These are phyloP conservation scores for Alternaria infectoria DNA, from an alignment of 2,329 filamentous ascomycete genomes.

Conservation along the genomic window DNA sequence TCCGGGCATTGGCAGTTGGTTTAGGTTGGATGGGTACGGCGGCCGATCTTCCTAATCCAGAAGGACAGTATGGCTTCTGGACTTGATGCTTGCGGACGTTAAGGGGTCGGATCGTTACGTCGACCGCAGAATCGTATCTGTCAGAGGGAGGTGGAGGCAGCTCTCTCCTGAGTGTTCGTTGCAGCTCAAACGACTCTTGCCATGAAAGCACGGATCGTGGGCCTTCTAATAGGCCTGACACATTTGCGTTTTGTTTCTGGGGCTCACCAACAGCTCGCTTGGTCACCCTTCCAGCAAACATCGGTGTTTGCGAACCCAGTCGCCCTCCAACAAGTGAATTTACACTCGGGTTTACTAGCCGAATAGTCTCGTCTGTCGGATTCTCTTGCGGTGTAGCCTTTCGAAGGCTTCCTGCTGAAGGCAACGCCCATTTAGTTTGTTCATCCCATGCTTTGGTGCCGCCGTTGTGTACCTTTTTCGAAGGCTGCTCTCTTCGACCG, in stretches of 20 bases:
- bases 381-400: neutral
- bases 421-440: neutral
- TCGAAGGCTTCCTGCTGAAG: constrained; percentile 6
- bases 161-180: constrained; percentile 1
- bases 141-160: neutral
- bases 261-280: neutral
- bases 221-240: neutral
- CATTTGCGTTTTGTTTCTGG: neutral
- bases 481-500: neutral
- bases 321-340: constrained; percentile 5
- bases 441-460: neutral
- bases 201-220: constrained; percentile 7
- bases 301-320: neutral
- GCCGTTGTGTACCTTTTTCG: neutral
- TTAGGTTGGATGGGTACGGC: neutral
- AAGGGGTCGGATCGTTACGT: constrained; percentile 4
- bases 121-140: constrained; percentile 9
- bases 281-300: neutral
- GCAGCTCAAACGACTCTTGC: constrained; percentile 11
- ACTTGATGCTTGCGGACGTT: neutral
- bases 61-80: neutral
- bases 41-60: neutral
- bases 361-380: constrained; percentile 5
- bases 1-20: neutral
- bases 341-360: constrained; percentile 6